Evolutionary conservation across 768 basidiomycete genomes (phyloP), one percentile per base, ranked within the genome.

Genomic region (Gyrodon lividus): DNA sequence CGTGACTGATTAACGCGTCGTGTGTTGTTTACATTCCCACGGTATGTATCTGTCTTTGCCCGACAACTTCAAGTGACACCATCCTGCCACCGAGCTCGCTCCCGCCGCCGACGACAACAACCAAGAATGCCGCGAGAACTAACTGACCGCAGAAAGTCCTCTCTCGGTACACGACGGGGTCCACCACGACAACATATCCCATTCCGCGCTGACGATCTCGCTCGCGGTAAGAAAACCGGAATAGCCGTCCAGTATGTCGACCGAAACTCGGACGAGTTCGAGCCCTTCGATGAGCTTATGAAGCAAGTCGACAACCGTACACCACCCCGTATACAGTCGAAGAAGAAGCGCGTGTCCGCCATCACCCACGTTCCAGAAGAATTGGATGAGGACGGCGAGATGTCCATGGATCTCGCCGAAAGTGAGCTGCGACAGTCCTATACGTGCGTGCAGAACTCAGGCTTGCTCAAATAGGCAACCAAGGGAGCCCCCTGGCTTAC

Each of bases 191-290:
- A 80, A 5, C 87, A 91, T 58, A 78, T 88, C 13, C 89, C 89
- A 1, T 92, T 86, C 61, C 81, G 86, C 43, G 88, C 86, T 3
- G 86, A 89, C 57, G 86, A 90, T 59, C 80, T 82, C 10, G 80
- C 80, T 44, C 86, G 84, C 49, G 89, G 89, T 16, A 90, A 88
- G 77, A 87, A 83, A 65, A 92, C 89, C 0, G 89, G 89, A 5
- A 77, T 89, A 48, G 75, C 80, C 0, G 83, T 91, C 13, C 77
- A 71, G 34, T 79, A 80, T 60, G 81, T 90, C 50, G 81, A 86
- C 54, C 83, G 82, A 58, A 82, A 80, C 63, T 87, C 87, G 22
- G 89, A 90, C 67, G 89, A 87, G 24, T 90, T 91, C 64, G 89
- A 92, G 65, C 85, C 83, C 0, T 91, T 91, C 65, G 87, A 86